phyloP scores from a whole-genome alignment of 495 filamentous ascomycete species.

The Aspergillus coremiiformis region DNA sequence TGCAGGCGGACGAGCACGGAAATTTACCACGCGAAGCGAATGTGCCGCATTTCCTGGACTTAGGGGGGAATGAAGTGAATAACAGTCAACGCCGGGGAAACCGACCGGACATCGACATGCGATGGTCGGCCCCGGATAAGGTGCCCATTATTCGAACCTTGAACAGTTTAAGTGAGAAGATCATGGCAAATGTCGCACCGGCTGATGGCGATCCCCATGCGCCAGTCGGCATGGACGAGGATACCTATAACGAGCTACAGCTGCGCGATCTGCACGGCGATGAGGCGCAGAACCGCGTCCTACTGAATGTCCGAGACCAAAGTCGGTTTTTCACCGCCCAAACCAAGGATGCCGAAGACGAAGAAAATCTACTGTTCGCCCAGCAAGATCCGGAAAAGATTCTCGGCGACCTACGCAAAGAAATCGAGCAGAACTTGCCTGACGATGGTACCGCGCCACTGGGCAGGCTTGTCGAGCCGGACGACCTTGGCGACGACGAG shows the following conservation, averaged over 20 bases:
- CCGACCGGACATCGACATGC: constrained; percentile 79
- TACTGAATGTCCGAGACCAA: constrained; percentile 82
- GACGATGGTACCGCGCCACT: constrained; percentile 51
- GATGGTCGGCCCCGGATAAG: constrained; percentile 56
- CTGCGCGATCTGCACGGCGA: constrained; percentile 80
- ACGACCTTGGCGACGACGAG: constrained; percentile 48
- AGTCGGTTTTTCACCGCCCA: constrained; percentile 68
- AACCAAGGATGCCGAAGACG: constrained; percentile 42
- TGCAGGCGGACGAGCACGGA: constrained; percentile 54
- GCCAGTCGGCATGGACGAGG: constrained; percentile 64
- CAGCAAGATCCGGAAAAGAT: constrained; percentile 62
- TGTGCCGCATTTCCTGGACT: constrained; percentile 81
- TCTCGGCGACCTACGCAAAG: constrained; percentile 52
- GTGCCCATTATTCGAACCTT: constrained; percentile 77
- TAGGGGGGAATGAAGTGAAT: constrained; percentile 91
- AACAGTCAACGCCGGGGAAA: constrained; percentile 74
- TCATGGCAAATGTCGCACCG: constrained; percentile 77
- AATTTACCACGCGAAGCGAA: constrained; percentile 48
- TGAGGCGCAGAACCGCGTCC: constrained; percentile 61
- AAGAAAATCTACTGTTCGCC: constrained; percentile 51
- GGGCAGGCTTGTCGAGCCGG: constrained; percentile 47
- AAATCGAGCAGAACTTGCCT: constrained; percentile 44
- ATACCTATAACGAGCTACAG: constrained; percentile 62
- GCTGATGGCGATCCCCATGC: constrained; percentile 60
- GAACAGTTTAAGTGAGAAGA: constrained; percentile 81